Evolutionary conservation across 257 asterid genomes (phyloP).

Genomic region (Datura wrightii): DNA sequence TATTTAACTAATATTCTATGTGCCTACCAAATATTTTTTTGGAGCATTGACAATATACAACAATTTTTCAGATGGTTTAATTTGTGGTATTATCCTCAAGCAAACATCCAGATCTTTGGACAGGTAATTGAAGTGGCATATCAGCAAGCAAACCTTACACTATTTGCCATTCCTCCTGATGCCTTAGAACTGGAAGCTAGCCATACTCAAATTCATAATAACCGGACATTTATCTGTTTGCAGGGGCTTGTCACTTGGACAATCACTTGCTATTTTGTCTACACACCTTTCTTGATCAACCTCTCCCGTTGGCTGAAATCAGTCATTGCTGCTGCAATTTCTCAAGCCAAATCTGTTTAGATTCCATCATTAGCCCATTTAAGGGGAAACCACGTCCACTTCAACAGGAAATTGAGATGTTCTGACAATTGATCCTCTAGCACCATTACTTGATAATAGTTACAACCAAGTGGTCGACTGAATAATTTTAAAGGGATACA

Average conservation of each 20-base stretch:
- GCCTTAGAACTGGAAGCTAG: not conserved
- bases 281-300: constrained; percentile 67
- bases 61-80: constrained; percentile 55
- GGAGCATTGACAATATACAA: not conserved
- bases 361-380: not conserved
- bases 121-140: constrained; percentile 48
- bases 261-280: constrained; percentile 70
- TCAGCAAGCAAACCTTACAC: not conserved
- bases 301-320: constrained; percentile 65
- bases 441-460: not conserved
- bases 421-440: not conserved
- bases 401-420: not conserved
- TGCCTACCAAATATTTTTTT: not conserved
- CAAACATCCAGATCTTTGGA: constrained; percentile 68
- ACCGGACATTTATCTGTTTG: constrained; percentile 18
- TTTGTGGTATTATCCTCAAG: constrained; percentile 81
- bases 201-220: not conserved
- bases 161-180: not conserved
- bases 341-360: constrained; percentile 28
- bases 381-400: not conserved
- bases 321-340: constrained; percentile 32
- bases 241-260: constrained; percentile 83
- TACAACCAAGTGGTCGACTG: not conserved
- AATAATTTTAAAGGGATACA: not conserved
- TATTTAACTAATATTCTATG: not conserved